Percentiles rank a stretch among this genome's conserved stretches.
Evolutionary conservation across 148 eudicot genomes (phyloP).

Genomic region (Amaranthus hypochondriacus): DNA sequence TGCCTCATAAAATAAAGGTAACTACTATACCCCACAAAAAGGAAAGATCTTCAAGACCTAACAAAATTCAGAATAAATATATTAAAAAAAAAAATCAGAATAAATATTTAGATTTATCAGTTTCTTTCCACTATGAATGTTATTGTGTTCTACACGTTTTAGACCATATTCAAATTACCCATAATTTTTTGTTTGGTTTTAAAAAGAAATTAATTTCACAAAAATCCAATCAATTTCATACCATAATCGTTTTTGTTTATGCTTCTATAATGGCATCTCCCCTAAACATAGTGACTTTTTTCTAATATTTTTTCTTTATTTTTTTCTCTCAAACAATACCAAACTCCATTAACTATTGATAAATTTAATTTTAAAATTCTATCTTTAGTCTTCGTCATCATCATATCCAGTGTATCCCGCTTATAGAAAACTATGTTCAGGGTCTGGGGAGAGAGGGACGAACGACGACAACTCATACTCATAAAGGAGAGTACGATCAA

Average conservation of each 20-base stretch:
- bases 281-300: constrained; percentile 24
- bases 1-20: no score
- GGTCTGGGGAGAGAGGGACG: no score
- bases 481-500: no score
- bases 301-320: neutral
- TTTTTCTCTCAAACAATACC: constrained; percentile 23
- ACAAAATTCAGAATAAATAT: no score
- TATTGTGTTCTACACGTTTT: constrained; percentile 1
- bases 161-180: neutral
- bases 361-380: no score
- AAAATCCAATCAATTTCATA: neutral
- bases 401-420: no score
- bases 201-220: neutral
- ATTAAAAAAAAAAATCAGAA: neutral
- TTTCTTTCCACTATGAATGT: neutral
- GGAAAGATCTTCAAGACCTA: no score
- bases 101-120: neutral
- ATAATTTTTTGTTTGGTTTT: no score
- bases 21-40: no score
- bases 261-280: constrained; percentile 30
- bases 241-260: neutral
- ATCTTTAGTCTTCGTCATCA: no score
- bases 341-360: constrained; percentile 7
- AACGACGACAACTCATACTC: no score
- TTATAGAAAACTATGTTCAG: no score